phyloP scores from a whole-genome alignment of 2,329 filamentous ascomycete species.

The Phialocephala subalpina region DNA sequence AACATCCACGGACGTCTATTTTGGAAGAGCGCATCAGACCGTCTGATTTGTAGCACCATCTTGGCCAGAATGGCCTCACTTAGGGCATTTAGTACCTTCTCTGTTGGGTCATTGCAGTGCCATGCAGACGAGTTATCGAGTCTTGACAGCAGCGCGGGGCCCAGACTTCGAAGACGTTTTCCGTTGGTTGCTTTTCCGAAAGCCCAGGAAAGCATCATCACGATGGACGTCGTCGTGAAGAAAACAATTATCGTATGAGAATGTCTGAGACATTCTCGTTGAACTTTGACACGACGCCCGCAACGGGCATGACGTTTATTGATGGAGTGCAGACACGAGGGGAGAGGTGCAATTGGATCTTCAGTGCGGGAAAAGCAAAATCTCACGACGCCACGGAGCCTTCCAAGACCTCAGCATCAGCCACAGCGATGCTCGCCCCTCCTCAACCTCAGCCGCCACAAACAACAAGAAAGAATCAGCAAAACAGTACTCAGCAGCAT shows the following conservation, averaged over 20 bases:
- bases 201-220: neutral
- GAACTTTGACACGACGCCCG: neutral
- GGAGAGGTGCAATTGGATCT: neutral
- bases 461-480: neutral
- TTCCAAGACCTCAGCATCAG: neutral
- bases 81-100: neutral
- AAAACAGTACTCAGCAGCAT: neutral
- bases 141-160: neutral
- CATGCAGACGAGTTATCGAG: neutral
- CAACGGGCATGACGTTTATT: neutral
- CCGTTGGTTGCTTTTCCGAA: neutral
- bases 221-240: neutral
- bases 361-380: neutral
- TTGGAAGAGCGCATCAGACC: neutral
- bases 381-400: neutral
- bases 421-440: neutral
- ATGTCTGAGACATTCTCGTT: constrained; percentile 1
- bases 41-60: neutral
- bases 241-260: neutral
- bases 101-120: neutral
- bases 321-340: neutral
- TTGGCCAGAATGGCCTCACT: constrained; percentile 5
- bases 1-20: neutral
- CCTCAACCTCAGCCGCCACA: neutral
- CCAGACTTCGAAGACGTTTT: neutral